Conservation (phyloP, 2,329 filamentous ascomycete genomes). For the Ophiosphaerella korrae region DNA sequence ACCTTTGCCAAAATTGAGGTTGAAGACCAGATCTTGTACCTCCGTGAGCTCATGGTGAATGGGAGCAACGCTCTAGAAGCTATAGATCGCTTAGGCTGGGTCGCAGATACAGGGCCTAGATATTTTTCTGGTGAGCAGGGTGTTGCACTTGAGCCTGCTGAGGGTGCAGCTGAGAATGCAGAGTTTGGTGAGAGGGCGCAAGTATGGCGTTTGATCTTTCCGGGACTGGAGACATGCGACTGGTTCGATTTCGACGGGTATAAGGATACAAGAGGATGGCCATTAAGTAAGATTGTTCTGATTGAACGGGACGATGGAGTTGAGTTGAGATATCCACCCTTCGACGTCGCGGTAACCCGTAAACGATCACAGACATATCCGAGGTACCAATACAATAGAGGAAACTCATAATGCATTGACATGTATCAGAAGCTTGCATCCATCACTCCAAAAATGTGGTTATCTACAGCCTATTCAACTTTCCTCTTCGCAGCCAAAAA, state of each 20-base stretch:
- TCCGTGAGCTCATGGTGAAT: slow-evolving; percentile 34
- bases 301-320: slow-evolving; percentile 23
- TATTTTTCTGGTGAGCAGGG: slow-evolving; percentile 32
- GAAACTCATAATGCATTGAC: no score
- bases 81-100: slow-evolving; percentile 35
- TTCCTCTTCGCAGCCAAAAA: no score
- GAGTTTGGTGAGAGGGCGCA: slow-evolving; percentile 32
- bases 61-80: slow-evolving; percentile 35
- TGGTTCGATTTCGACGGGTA: slow-evolving; percentile 44
- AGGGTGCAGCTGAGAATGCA: slow-evolving; percentile 27
- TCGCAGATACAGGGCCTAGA: slow-evolving; percentile 12
- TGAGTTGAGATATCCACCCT: slow-evolving; percentile 38
- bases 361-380: neutral
- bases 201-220: slow-evolving; percentile 34
- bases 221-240: slow-evolving; percentile 32
- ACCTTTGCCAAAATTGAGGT: slow-evolving; percentile 33
- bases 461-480: no score
- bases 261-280: slow-evolving; percentile 39
- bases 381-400: no score
- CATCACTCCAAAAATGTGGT: no score
- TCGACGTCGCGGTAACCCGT: slow-evolving; percentile 27
- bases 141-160: slow-evolving; percentile 31
- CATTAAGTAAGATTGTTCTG: slow-evolving; percentile 35
- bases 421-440: no score
- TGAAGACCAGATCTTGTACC: slow-evolving; percentile 31